Conservation (phyloP, 2,329 filamentous ascomycete genomes). For the Ceratocystis ficicola region DNA sequence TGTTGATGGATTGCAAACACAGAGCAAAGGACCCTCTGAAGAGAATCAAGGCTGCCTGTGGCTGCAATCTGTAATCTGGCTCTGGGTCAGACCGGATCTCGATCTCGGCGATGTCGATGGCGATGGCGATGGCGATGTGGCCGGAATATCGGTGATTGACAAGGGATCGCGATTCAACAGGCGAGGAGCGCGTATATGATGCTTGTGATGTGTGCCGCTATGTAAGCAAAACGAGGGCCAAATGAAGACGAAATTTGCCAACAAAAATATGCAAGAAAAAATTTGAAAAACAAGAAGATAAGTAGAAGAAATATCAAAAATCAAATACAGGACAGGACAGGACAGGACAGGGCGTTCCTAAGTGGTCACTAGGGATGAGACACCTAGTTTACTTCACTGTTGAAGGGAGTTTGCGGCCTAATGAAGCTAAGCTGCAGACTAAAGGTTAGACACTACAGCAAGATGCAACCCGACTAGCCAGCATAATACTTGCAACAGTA, state of each 20-base stretch:
- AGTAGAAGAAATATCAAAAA: background rate
- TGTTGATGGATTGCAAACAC: background rate
- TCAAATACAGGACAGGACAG: background rate
- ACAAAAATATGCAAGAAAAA: background rate
- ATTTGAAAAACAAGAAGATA: background rate
- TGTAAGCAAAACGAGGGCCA: background rate
- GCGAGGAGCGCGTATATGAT: background rate
- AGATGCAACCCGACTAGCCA: background rate
- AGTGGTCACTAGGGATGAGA: background rate
- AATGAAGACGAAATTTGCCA: background rate
- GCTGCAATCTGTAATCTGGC: background rate
- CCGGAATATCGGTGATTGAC: background rate
- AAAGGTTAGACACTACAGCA: background rate
- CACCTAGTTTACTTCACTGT: background rate
- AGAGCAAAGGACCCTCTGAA: background rate
- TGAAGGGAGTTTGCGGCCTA: background rate
- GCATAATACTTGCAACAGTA: background rate
- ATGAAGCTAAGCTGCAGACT: background rate
- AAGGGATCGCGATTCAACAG: background rate
- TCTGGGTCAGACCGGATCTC: background rate
- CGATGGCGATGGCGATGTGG: background rate
- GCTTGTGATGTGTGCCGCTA: background rate
- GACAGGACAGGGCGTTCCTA: background rate
- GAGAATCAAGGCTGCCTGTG: background rate
- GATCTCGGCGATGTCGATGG: background rate